Evolutionary conservation across 768 basidiomycete genomes (phyloP).

Genomic region (Agaricus sinodeliciosus): DNA sequence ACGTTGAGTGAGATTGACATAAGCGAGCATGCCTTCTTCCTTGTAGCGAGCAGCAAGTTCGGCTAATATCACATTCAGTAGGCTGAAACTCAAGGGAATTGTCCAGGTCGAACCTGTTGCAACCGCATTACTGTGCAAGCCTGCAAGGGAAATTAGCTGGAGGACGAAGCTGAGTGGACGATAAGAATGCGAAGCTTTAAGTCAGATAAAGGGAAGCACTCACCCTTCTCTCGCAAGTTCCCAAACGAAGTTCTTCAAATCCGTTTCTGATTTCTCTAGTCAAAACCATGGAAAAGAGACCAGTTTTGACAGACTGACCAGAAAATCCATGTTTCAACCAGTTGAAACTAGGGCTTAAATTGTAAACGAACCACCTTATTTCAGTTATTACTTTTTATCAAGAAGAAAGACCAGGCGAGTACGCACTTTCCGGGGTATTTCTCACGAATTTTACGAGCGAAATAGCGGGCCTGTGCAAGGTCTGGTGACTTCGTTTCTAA

Average conservation of each 20-base stretch:
- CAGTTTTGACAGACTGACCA: conserved; percentile 27
- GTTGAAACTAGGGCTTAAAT: conserved; percentile 91
- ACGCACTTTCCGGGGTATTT: conserved; percentile 66
- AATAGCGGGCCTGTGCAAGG: conserved; percentile 69
- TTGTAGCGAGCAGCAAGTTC: conserved; percentile 78
- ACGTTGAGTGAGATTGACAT: conserved; percentile 81
- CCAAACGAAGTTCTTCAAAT: conserved; percentile 83
- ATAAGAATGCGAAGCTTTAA: background rate
- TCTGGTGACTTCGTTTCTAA: conserved; percentile 89
- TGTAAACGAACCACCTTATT: conserved; percentile 80
- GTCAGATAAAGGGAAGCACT: conserved; percentile 11
- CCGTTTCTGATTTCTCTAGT: conserved; percentile 41
- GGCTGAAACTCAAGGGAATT: background rate
- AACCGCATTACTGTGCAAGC: conserved; percentile 81
- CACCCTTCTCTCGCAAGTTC: conserved; percentile 86
- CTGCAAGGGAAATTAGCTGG: conserved; percentile 84
- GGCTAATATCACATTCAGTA: conserved; percentile 31
- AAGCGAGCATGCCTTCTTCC: conserved; percentile 88
- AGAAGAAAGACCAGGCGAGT: background rate
- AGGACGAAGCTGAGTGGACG: conserved; percentile 63
- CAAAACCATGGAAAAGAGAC: background rate
- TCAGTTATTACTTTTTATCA: conserved; percentile 1
- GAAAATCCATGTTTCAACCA: conserved; percentile 82
- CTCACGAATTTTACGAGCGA: conserved; percentile 69
- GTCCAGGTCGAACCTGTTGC: conserved; percentile 50